These are phyloP conservation scores for Penicillium crystallinum DNA, from an alignment of 495 filamentous ascomycete genomes.

Conservation along the genomic window DNA sequence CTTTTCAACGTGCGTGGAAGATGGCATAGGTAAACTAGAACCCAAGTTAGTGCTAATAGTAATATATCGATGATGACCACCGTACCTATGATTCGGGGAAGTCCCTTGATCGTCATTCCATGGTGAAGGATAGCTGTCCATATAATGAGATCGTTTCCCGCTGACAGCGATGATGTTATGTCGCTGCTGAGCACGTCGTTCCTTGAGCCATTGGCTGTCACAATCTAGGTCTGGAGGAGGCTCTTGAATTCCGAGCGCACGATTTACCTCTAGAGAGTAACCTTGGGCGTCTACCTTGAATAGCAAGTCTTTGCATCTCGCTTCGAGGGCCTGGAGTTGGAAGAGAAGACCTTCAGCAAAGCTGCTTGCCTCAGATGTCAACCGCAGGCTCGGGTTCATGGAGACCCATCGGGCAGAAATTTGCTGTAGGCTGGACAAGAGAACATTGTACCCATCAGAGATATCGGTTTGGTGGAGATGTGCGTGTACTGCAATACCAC, in stretches of 20 bases:
- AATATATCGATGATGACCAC: too few relatives aligned
- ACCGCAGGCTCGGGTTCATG: not conserved
- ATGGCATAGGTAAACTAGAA: too few relatives aligned
- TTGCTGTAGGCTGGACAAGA: slow-evolving; percentile 1
- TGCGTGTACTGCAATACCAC: not conserved
- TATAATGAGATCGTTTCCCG: not conserved
- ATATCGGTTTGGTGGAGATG: not conserved
- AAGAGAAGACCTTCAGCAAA: not conserved
- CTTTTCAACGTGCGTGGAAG: too few relatives aligned
- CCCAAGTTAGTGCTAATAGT: too few relatives aligned
- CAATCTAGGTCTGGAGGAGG: not conserved
- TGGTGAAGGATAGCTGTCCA: too few relatives aligned
- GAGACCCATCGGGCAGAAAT: not conserved
- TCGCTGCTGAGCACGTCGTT: not conserved
- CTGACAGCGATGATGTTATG: slow-evolving; percentile 1
- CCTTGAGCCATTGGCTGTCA: not conserved
- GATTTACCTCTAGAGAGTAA: not conserved
- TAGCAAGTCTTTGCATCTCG: not conserved
- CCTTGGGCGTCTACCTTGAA: not conserved
- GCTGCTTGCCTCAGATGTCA: not conserved
- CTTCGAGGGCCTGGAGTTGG: not conserved
- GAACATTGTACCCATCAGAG: not conserved
- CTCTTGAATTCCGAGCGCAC: not conserved
- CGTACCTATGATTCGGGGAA: too few relatives aligned
- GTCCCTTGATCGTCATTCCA: too few relatives aligned